Evolutionary conservation across 2,329 filamentous ascomycete species (phyloP), one percentile per base, ranked within the genome.

Genomic region (Colletotrichum sp.): DNA sequence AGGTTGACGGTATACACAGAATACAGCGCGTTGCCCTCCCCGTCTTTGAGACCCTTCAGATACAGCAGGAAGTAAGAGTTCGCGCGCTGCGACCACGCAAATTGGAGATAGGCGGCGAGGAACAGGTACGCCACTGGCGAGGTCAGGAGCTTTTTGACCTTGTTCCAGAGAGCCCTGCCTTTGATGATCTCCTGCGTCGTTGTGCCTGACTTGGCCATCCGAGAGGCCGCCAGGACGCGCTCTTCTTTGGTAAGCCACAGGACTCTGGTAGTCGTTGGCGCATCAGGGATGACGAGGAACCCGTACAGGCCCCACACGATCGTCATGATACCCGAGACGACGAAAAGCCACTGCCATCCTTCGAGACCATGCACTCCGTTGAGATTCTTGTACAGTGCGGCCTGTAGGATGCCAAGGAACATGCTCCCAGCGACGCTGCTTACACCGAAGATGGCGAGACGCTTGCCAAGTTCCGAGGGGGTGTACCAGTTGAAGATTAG

Each of bases 261-360:
- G 9, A 80, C 80, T 28, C 79, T 72, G 7, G 80, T 81, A n/a
- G 78, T 79, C 26, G 67, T 43, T 13, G 80, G 80, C 16, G 78
- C 77, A 68, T 81, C 80, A 1, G 81, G 81, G 36, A 84, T 77
- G 71, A 85, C 75, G 67, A 91, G 80, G 79, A 87, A 92, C 1
- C 90, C 90, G 7, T 88, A 86, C 2, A 92, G 72, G 3, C 89
- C 89, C 16, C 92, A 87, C 0, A 90, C 90, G 5, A 92, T 83
- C 3, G 88, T 90, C 77, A 92, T 91, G 52, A 90, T 83, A 0
- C 88, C 88, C 77, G 92, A 89, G 57, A 92, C 89, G 58, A 92
- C 88, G 72, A 92, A 92, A 0, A 92, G 83, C 90, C 88, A 90
- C 77, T 87, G 83, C 89, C 89, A 91, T 0, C 89, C 90, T 0